Conservation (phyloP, 2,329 filamentous ascomycete species). For the Cladophialophora psammophila region DNA sequence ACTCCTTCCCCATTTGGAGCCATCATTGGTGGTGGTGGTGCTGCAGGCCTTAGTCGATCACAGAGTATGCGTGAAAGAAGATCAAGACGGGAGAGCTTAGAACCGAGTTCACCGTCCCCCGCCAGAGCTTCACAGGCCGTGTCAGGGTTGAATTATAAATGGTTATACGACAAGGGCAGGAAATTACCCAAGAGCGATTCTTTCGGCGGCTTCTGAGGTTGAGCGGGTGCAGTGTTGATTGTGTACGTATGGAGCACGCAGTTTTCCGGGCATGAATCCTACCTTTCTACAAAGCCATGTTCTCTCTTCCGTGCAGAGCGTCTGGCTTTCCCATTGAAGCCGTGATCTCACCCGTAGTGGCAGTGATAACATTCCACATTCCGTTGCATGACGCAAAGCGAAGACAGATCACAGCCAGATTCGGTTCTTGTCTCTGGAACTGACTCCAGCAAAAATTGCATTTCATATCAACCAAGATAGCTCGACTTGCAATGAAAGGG, state of each 20-base stretch:
- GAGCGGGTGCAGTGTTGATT: background rate
- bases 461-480: too few relatives aligned
- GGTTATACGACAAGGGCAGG: constrained; percentile 86
- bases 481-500: too few relatives aligned
- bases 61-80: constrained; percentile 37
- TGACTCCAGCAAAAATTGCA: background rate
- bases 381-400: background rate
- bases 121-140: constrained; percentile 68
- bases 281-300: background rate
- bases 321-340: background rate
- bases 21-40: constrained; percentile 19
- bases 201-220: constrained; percentile 29
- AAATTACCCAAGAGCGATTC: constrained; percentile 37
- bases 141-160: constrained; percentile 84
- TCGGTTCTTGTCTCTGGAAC: background rate
- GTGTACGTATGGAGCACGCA: background rate
- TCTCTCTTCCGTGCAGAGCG: background rate
- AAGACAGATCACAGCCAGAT: background rate
- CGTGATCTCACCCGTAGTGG: background rate
- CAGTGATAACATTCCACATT: background rate
- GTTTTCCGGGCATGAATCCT: background rate
- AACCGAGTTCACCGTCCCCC: constrained; percentile 33
- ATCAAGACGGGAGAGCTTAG: constrained; percentile 28
- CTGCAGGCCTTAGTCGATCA: constrained; percentile 32
- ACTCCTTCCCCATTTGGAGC: constrained; percentile 28